Evolutionary conservation across 345 rosid genomes (phyloP), one percentile per base, ranked within the genome.

Genomic region (Abelmoschus esculentus): DNA sequence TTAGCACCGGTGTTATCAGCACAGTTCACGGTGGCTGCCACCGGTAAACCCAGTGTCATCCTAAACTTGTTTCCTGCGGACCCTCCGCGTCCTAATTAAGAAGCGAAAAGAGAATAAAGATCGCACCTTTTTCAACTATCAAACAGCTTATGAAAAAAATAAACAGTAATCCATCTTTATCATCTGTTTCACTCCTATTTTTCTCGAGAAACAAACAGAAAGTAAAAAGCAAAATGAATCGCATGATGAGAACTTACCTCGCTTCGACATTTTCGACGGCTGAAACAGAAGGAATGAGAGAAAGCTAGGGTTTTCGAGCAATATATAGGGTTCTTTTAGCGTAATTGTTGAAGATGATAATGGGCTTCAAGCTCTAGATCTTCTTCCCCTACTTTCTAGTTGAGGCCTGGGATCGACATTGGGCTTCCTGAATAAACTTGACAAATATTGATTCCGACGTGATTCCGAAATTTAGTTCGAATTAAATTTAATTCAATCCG

Each of bases 191-290:
- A 5, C 5, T 5, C 6, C 2, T 49, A 3, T 19, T 19, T 60
- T 62, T 55, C 66, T 66, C 5, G 8, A 15, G 18, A 29, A 63
- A 2, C 53, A 52, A 49, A 28, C 53, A 10, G 7, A 38, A 46
- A 18, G 28, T 3, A 5, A 54, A 49, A 49, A 6, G 6, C 52
- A 47, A 69, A 66, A n/a, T 11, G 36, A 13, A 28, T 54, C 44
- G 61, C 26, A 5, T 0, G 1, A 56, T 2, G 17, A 17, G 2
- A 31, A 8, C 71, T 53, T 14, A 88, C 96, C 95, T 88, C 98
- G 89, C 86, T 92, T 92, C 88, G 96, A 92, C 98, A 92, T 89
- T 54, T 81, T 85, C 18, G 85, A 38, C 85, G 50, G 84, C 87
- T 58, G 62, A 14, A 67, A 67, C 70, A n/a, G 44, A 57, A 49